Percentiles rank a stretch among this genome's conserved stretches.
Evolutionary conservation across 75 land plant species (phyloP).

Genomic region (Adiantum capillusveneris): DNA sequence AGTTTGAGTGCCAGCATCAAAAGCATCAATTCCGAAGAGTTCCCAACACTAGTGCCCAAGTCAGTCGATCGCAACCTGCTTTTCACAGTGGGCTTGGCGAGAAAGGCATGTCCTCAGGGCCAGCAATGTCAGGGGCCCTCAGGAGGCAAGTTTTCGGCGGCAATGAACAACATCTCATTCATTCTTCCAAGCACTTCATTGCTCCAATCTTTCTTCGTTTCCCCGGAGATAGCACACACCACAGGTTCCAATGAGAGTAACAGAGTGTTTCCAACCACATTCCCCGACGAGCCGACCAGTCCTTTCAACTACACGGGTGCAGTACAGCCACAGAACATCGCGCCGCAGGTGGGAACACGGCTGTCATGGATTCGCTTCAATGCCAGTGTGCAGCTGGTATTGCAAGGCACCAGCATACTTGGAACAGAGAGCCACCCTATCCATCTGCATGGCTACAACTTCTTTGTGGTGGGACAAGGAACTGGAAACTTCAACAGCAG

Average conservation of each 20-base stretch:
- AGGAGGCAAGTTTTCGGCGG: constrained; percentile 33
- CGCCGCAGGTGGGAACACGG: constrained; percentile 43
- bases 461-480: constrained; percentile 58
- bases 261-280: constrained; percentile 32
- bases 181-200: constrained; percentile 35
- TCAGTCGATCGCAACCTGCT: constrained; percentile 41
- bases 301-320: constrained; percentile 70
- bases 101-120: constrained; percentile 20
- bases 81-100: constrained; percentile 52
- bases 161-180: constrained; percentile 60
- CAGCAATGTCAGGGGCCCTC: constrained; percentile 36
- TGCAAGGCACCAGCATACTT: constrained; percentile 68
- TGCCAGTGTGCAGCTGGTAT: constrained; percentile 61
- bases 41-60: constrained; percentile 47
- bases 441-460: no score
- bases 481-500: constrained; percentile 53
- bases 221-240: no score
- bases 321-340: constrained; percentile 39
- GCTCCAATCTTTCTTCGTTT: constrained; percentile 37
- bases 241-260: no score
- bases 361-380: constrained; percentile 45
- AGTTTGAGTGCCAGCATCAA: constrained; percentile 26
- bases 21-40: constrained; percentile 31
- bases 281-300: constrained; percentile 48
- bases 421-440: no score